Conservation (phyloP, 805 yeast species). For the Groenewaldozyma salmanticensis region DNA sequence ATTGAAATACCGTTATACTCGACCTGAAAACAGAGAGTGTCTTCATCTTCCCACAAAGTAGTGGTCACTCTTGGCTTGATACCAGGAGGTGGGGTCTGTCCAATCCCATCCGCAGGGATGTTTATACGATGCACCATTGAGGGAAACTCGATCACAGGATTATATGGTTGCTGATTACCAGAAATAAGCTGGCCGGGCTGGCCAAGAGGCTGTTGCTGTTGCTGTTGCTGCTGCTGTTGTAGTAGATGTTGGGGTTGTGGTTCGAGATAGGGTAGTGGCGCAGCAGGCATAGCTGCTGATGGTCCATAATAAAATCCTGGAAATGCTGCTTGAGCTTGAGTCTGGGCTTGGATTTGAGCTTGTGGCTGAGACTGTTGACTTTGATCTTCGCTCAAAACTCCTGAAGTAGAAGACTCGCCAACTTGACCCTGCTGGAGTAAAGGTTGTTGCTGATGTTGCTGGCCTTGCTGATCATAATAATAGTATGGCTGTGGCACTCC, state of each 20-base stretch:
- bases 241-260: constrained; percentile 3
- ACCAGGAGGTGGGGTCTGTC: constrained; percentile 24
- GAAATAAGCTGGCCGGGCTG: neutral
- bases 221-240: constrained; percentile 1
- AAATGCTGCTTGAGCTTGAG: neutral
- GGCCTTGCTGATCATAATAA: neutral
- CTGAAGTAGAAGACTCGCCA: too few species aligned
- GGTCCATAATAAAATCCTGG: too few species aligned
- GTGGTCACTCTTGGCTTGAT: constrained; percentile 54
- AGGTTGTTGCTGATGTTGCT: constrained; percentile 2
- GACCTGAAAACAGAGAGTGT: constrained; percentile 75
- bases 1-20: constrained; percentile 73
- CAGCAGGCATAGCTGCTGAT: neutral
- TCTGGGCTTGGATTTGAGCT: constrained; percentile 1
- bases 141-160: constrained; percentile 16
- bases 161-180: neutral
- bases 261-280: neutral
- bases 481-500: neutral
- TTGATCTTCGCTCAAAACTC: too few species aligned
- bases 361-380: constrained; percentile 7
- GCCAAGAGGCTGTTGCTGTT: constrained; percentile 2
- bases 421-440: neutral
- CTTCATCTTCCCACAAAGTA: constrained; percentile 84
- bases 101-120: constrained; percentile 18
- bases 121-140: constrained; percentile 14